A percentile compares a stretch with the other conserved stretches of the same genome.
These are phyloP conservation scores for Rhizopogon hawkerae DNA, from an alignment of 1,284 basidiomycete genomes.

Conservation along the genomic window DNA sequence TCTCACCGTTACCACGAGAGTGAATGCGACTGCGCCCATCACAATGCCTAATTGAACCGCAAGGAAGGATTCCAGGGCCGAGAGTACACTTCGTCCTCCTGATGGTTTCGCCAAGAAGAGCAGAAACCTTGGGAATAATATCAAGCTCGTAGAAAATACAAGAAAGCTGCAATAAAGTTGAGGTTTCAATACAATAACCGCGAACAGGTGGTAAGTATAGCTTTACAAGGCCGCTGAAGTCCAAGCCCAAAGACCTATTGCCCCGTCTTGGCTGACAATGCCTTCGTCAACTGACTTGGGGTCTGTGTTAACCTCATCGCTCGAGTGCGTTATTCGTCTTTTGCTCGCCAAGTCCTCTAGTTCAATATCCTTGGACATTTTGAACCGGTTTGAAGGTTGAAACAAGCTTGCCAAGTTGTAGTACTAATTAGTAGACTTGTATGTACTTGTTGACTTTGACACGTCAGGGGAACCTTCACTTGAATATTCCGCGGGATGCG, in stretches of 20 bases:
- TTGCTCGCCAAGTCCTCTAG: conserved; percentile 16
- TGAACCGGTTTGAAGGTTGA: background rate
- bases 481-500: background rate
- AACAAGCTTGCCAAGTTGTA: no score
- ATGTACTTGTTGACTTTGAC: background rate
- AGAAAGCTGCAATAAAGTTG: conserved; percentile 30
- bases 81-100: conserved; percentile 40
- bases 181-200: background rate
- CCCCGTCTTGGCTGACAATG: conserved; percentile 8
- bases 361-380: conserved; percentile 21
- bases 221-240: conserved; percentile 34
- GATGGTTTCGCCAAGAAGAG: conserved; percentile 48
- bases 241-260: conserved; percentile 40
- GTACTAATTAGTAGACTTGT: no score
- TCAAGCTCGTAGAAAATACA: conserved; percentile 36
- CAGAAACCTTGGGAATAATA: conserved; percentile 50
- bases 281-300: background rate
- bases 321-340: conserved; percentile 2
- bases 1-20: conserved; percentile 52
- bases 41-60: conserved; percentile 54
- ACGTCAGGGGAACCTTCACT: background rate
- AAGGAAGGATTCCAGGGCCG: conserved; percentile 60
- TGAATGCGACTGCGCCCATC: conserved; percentile 44
- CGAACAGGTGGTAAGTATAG: background rate
- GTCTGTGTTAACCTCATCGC: conserved; percentile 5